A percentile compares a stretch with the other conserved stretches of the same genome.
phyloP scores from a whole-genome alignment of 2,329 filamentous ascomycete genomes.

The Fusarium sp. region DNA sequence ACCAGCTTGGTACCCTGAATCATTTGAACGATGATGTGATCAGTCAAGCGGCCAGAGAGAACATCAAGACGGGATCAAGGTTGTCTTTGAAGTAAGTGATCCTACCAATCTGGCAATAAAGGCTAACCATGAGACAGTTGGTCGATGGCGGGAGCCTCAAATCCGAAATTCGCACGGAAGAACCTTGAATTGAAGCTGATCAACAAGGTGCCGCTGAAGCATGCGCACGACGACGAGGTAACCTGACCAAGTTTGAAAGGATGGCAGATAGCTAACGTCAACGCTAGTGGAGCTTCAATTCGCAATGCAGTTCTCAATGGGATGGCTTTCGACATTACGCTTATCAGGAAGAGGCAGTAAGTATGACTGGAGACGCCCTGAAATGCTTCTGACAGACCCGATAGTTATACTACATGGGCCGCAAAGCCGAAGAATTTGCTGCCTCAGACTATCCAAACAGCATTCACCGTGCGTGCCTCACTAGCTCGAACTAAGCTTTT shows the following conservation, averaged over 20 bases:
- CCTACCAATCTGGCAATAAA: accelerated
- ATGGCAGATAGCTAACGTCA: accelerated
- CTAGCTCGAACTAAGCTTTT: accelerated
- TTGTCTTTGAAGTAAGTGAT: conserved; percentile 15
- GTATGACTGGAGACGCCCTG: background rate
- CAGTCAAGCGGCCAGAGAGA: conserved; percentile 7
- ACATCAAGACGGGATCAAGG: conserved; percentile 5
- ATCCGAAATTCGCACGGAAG: conserved; percentile 40
- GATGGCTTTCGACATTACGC: conserved; percentile 43
- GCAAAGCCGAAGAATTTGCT: conserved; percentile 35
- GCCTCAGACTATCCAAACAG: conserved; percentile 32
- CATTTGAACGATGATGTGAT: conserved; percentile 5
- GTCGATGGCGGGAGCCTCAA: conserved; percentile 34
- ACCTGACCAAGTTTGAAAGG: accelerated
- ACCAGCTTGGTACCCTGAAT: conserved; percentile 19
- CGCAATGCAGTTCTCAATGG: conserved; percentile 43
- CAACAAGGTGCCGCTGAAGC: conserved; percentile 43
- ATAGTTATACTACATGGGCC: conserved; percentile 44
- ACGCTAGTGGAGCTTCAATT: conserved; percentile 29
- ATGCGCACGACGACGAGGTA: conserved; percentile 44
- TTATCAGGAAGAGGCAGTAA: conserved; percentile 37
- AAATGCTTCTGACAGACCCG: background rate
- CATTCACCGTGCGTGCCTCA: conserved; percentile 29
- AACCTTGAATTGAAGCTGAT: conserved; percentile 25
- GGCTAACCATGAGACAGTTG: background rate